Conservation (phyloP, 31 red algal genomes). For the Porphyra umbilicalis region DNA sequence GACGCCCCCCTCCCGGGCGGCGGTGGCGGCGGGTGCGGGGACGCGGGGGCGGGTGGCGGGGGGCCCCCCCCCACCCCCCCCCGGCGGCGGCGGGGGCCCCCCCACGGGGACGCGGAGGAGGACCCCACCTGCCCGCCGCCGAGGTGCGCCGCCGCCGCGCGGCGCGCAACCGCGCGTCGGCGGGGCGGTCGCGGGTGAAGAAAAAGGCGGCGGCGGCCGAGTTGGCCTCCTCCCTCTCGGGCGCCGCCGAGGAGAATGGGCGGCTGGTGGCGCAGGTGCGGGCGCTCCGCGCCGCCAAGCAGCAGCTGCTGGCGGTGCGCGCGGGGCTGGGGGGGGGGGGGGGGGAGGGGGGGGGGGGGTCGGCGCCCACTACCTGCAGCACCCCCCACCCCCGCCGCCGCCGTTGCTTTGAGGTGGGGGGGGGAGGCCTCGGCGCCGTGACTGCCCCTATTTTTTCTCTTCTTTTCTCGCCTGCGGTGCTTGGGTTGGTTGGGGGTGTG, state of each 20-base stretch:
- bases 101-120: too few relatives aligned
- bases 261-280: neutral
- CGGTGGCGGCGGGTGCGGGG: too few relatives aligned
- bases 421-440: neutral
- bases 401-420: neutral
- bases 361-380: too few relatives aligned
- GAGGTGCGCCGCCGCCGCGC: conserved; percentile 57
- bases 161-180: conserved; percentile 39
- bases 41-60: too few relatives aligned
- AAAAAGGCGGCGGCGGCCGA: conserved; percentile 27
- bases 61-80: too few relatives aligned
- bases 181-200: conserved; percentile 26
- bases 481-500: too few relatives aligned
- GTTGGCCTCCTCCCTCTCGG: neutral
- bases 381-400: too few relatives aligned
- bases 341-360: too few relatives aligned
- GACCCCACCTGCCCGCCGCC: conserved; percentile 3
- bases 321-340: neutral
- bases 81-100: too few relatives aligned
- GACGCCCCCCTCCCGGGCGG: too few relatives aligned
- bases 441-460: neutral
- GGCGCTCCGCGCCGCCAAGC: neutral
- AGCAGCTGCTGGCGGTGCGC: neutral
- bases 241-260: neutral
- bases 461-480: too few relatives aligned